Conservation (phyloP, 2,329 filamentous ascomycete species). For the Colletotrichum navitas region DNA sequence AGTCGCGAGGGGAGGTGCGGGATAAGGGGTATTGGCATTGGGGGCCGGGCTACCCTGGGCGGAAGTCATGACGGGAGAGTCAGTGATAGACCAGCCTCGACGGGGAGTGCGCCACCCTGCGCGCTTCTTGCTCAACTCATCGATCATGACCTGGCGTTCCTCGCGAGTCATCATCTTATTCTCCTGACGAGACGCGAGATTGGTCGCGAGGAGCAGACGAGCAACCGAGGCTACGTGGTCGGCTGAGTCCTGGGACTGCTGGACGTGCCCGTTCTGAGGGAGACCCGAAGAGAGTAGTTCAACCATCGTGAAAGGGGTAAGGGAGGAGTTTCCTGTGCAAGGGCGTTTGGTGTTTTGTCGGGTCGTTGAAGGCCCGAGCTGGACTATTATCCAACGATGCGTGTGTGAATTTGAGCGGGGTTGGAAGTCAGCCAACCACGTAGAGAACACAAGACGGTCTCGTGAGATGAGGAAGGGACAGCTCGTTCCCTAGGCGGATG, state of each 20-base stretch:
- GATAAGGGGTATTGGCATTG: slow-evolving; percentile 12
- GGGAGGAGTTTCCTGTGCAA: slow-evolving; percentile 12
- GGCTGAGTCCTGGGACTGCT: slow-evolving; percentile 38
- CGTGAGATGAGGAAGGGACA: neutral
- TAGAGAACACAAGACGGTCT: slow-evolving; percentile 12
- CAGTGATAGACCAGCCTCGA: slow-evolving; percentile 62
- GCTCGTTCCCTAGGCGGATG: slow-evolving; percentile 8
- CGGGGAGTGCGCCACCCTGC: slow-evolving; percentile 55
- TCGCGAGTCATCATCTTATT: slow-evolving; percentile 53
- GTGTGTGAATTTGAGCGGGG: slow-evolving; percentile 16
- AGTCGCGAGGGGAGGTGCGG: slow-evolving; percentile 4
- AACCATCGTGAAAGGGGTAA: slow-evolving; percentile 47
- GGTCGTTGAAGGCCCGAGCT: slow-evolving; percentile 22
- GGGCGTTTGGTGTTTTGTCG: neutral
- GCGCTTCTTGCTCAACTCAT: slow-evolving; percentile 54
- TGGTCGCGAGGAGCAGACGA: slow-evolving; percentile 42
- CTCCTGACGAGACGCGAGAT: slow-evolving; percentile 40
- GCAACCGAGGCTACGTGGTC: slow-evolving; percentile 42
- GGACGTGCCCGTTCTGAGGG: slow-evolving; percentile 40
- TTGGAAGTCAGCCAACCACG: slow-evolving; percentile 20
- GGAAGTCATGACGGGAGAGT: slow-evolving; percentile 50
- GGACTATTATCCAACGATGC: slow-evolving; percentile 24
- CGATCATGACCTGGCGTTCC: slow-evolving; percentile 56
- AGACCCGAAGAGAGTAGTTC: slow-evolving; percentile 48
- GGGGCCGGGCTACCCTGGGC: slow-evolving; percentile 38